Evolutionary conservation across 441 rosid genomes (phyloP), one percentile per base, ranked within the genome.

Genomic region (Erodium texanum): DNA sequence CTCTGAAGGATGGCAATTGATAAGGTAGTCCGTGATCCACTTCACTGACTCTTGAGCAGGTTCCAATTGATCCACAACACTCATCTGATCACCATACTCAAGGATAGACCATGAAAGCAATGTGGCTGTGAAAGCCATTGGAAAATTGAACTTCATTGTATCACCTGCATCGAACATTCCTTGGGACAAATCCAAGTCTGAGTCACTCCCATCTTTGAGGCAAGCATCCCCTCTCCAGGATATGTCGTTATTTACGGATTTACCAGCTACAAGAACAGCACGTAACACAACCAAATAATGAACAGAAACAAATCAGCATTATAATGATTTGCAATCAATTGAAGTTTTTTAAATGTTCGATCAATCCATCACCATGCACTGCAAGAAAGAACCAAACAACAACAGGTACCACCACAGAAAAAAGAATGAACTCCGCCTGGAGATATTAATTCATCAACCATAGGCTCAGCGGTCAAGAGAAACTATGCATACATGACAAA

Each of bases 91-190:
- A 32, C 93, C 86, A 58, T 84, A 85, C 77, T 85, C 89, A 32
- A 87, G 86, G 45, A 87, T 85, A 14, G 86, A 62, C 90, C 92
- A 86, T 0, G 88, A 83, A 72, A 89, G 63, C 43, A 89, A 79
- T 0, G 90, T 80, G 19, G 94, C 90, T 5, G 93, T 87, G 70
- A 79, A 91, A 45, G 93, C 92, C 86, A 86, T 58, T 0, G 90
- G 94, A 65, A 86, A 85, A 12, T 87, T 86, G 66, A 89, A 87
- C 72, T 84, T 91, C 80, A 87, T 85, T 64, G 80, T 83, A 74
- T 89, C 95, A 58, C 96, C 96, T 0, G 96, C 92, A 77, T 89
- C 96, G 29, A 80, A 89, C 96, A 89, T 80, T 38, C 96, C 96
- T 71, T 87, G 80, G 0, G 90, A 82, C 6, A 89, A 85, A 77